Conservation (phyloP, 1,284 basidiomycete genomes). For the Baeospora myosura region DNA sequence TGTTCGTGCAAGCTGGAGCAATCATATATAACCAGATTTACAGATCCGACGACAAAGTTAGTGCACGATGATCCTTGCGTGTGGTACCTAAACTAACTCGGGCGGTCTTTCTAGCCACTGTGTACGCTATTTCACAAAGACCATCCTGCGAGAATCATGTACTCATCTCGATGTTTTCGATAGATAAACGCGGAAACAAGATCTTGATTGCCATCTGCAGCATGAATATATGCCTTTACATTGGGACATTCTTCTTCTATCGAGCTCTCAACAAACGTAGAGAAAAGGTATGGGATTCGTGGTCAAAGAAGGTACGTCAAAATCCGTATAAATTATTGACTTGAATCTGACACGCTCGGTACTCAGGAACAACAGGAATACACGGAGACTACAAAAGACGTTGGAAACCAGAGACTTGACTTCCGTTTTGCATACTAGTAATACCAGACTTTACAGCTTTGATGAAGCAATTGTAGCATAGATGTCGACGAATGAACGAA, state of each 20-base stretch:
- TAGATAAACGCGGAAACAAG: slow-evolving; percentile 42
- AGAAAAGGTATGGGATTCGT: slow-evolving; percentile 44
- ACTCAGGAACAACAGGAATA: slow-evolving; percentile 52
- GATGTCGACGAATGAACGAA: too few species aligned
- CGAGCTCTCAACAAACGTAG: slow-evolving; percentile 42
- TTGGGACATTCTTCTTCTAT: slow-evolving; percentile 49
- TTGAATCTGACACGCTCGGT: not conserved
- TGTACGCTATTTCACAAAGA: too few species aligned
- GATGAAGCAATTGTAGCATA: too few species aligned
- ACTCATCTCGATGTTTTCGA: not conserved
- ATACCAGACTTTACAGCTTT: not conserved
- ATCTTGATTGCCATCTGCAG: slow-evolving; percentile 34
- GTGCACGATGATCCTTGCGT: slow-evolving; percentile 5
- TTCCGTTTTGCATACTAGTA: slow-evolving; percentile 51
- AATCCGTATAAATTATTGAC: slow-evolving; percentile 3
- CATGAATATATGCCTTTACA: slow-evolving; percentile 46
- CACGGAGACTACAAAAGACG: slow-evolving; percentile 48
- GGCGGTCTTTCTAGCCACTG: not conserved
- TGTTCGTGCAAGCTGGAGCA: slow-evolving; percentile 53
- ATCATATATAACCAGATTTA: slow-evolving; percentile 46
- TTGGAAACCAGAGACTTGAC: slow-evolving; percentile 49
- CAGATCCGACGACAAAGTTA: slow-evolving; percentile 34
- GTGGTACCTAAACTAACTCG: not conserved
- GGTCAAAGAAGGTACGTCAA: slow-evolving; percentile 39
- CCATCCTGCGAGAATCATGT: too few species aligned